Percentiles rank a stretch among this genome's conserved stretches.
Conservation (phyloP, 2,329 filamentous ascomycete species). For the Mariannaea elegans region DNA sequence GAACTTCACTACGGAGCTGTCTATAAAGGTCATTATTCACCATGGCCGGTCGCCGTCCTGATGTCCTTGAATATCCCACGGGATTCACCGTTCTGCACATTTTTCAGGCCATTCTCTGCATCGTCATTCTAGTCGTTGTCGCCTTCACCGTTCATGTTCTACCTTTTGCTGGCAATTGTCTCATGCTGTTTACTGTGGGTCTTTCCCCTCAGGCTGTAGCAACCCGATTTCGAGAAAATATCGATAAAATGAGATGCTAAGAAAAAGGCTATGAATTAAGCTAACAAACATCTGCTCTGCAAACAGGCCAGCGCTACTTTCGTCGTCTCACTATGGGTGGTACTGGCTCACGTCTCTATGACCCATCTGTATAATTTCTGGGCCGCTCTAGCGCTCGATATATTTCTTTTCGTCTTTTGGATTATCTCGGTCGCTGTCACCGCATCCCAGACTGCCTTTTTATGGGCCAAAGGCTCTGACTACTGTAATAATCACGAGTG, state of each 20-base stretch:
- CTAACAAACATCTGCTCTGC: not conserved
- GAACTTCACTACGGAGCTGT: too few species aligned
- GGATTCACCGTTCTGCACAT: slow-evolving; percentile 55
- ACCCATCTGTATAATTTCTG: slow-evolving; percentile 62
- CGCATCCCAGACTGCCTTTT: slow-evolving; percentile 45
- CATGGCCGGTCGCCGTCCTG: slow-evolving; percentile 1
- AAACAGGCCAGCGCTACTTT: slow-evolving; percentile 53
- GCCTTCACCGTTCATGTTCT: slow-evolving; percentile 52
- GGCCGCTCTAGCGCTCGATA: slow-evolving; percentile 60
- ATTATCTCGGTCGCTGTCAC: slow-evolving; percentile 53
- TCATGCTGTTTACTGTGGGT: slow-evolving; percentile 53
- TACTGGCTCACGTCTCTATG: slow-evolving; percentile 52
- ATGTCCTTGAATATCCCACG: slow-evolving; percentile 52
- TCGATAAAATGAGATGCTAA: not conserved
- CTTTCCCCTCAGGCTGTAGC: too few species aligned
- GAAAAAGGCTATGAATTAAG: slow-evolving; percentile 6
- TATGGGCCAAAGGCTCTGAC: slow-evolving; percentile 27
- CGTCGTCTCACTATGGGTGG: slow-evolving; percentile 55
- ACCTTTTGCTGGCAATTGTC: slow-evolving; percentile 47
- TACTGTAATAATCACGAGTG: slow-evolving; percentile 39
- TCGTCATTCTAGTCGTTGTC: slow-evolving; percentile 57
- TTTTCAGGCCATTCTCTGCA: slow-evolving; percentile 54
- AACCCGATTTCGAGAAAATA: too few species aligned
- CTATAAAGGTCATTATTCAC: too few species aligned
- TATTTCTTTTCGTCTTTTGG: slow-evolving; percentile 63